Base-by-base conservation (phyloP, 2,329 filamentous ascomycete genomes). In the Aspergillus nomiae region DNA sequence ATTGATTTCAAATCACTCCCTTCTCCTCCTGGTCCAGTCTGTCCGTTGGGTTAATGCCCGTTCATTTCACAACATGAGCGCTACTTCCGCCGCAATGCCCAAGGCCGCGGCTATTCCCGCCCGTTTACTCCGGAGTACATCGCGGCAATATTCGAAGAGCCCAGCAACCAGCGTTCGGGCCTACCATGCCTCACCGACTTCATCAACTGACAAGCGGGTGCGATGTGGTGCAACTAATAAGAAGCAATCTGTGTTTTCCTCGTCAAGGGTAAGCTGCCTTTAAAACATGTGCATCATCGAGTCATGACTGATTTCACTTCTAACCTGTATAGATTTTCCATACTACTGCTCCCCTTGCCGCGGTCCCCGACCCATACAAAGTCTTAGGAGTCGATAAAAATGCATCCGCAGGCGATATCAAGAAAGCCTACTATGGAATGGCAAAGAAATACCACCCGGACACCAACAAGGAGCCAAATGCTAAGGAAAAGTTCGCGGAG, bases 361-460 rank as follows among this genome's bases (percentile, higher is more conserved):
- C 87, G 28, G 90, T 89, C 51, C 87, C 92, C 76, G 91, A 99
- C 73, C 95, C 95, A 1, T 99, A 99, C 79, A 87, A 88, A 68
- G 86, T 91, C 4, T 88, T 99, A 32, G 95, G 95, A 16, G 92
- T 99, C 34, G 84, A 84, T 72, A 96, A 94, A 77, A 85, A 80
- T 65, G 92, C 95, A n/a, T 89, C 92, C 1, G 82, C 92, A 3
- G 83, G 88, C 63, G 94, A 98, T 41, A 98, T 99, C 77, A 99
- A 99, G 78, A 98, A 97, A 78, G 94, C 95, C 3, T 99, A 99
- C 83, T 99, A 99, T 76, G 92, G 94, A 57, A 84, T 98, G 63
- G 95, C 95, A 24, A 99, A 99, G 80, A 99, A 98, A 75, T 99
- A 88, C 76, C 95, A 99, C 73, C 95, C 95, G 10, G 95, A 99